A percentile compares a stretch with the other conserved stretches of the same genome.
phyloP scores from a whole-genome alignment of 2,329 filamentous ascomycete species.

The Trichothecium roseum region DNA sequence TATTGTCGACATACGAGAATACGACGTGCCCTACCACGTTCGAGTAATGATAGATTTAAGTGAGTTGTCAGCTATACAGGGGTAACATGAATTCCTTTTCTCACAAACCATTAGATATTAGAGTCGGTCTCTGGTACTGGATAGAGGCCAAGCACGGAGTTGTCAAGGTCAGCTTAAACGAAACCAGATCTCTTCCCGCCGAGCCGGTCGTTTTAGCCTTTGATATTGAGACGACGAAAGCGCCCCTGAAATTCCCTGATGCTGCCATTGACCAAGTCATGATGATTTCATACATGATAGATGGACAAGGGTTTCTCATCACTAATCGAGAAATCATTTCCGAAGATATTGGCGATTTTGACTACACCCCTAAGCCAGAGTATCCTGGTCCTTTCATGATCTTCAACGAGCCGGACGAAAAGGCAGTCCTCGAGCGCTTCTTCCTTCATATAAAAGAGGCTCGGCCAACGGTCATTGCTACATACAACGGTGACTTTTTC shows the following conservation, averaged over 20 bases:
- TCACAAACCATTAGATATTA: slow-evolving; percentile 56
- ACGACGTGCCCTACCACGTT: slow-evolving; percentile 98
- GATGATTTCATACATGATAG: slow-evolving; percentile 99
- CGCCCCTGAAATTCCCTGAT: slow-evolving; percentile 94
- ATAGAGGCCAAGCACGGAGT: slow-evolving; percentile 89
- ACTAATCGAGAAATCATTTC: slow-evolving; percentile 97
- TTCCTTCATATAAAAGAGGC: slow-evolving; percentile 94
- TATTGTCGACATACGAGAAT: slow-evolving; percentile 97
- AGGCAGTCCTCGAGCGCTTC: slow-evolving; percentile 77
- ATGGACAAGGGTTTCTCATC: slow-evolving; percentile 94
- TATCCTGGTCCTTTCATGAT: slow-evolving; percentile 94
- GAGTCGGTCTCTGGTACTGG: slow-evolving; percentile 94
- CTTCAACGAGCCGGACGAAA: slow-evolving; percentile 96
- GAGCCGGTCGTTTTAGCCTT: slow-evolving; percentile 98
- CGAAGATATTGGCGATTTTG: slow-evolving; percentile 94
- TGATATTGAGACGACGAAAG: slow-evolving; percentile 96
- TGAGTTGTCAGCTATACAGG: slow-evolving; percentile 20
- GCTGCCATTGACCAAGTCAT: slow-evolving; percentile 92
- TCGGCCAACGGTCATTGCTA: slow-evolving; percentile 90
- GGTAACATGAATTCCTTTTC: not conserved
- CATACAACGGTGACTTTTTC: slow-evolving; percentile 99
- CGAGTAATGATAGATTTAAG: slow-evolving; percentile 94
- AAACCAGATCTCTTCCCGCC: slow-evolving; percentile 78
- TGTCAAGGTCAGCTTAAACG: slow-evolving; percentile 73
- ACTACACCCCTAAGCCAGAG: slow-evolving; percentile 95